phyloP scores from a whole-genome alignment of 345 rosid genomes.

The Eucalyptus dawsonii region DNA sequence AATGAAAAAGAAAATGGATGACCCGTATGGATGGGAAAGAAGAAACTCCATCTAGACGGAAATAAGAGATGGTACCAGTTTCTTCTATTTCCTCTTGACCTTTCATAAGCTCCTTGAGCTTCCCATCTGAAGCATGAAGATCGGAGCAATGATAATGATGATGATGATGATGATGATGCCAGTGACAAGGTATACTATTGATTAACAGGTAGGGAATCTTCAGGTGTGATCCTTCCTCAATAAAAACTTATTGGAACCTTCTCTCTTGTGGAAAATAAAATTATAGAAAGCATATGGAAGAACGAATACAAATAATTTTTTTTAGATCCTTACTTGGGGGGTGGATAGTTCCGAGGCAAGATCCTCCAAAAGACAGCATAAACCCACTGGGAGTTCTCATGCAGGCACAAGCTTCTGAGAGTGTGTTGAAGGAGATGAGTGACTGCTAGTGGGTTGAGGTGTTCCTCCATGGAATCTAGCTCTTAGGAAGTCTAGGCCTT shows the following conservation, averaged over 20 bases:
- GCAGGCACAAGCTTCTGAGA: slow-evolving; percentile 81
- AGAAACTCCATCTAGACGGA: neutral
- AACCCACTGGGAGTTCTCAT: slow-evolving; percentile 89
- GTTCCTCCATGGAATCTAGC: slow-evolving; percentile 55
- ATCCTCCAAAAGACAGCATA: slow-evolving; percentile 99
- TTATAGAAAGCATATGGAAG: neutral
- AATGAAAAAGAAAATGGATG: neutral
- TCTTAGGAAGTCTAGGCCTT: neutral
- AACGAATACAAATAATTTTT: neutral
- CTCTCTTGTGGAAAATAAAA: neutral
- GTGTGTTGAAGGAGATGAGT: slow-evolving; percentile 99
- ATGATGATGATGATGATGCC: neutral
- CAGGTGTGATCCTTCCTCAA: neutral
- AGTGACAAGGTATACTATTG: neutral
- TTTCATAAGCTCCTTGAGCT: slow-evolving; percentile 85
- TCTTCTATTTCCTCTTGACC: slow-evolving; percentile 95
- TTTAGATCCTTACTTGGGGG: slow-evolving; percentile 69
- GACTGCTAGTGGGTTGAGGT: slow-evolving; percentile 67
- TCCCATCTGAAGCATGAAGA: slow-evolving; percentile 59
- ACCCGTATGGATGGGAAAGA: neutral
- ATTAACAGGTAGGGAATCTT: neutral
- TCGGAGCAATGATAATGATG: neutral
- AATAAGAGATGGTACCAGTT: slow-evolving; percentile 48
- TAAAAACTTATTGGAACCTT: neutral
- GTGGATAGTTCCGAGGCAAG: slow-evolving; percentile 96